These are phyloP conservation scores for Candida pseudoglaebosa DNA, from an alignment of 805 yeast genomes.

Conservation along the genomic window DNA sequence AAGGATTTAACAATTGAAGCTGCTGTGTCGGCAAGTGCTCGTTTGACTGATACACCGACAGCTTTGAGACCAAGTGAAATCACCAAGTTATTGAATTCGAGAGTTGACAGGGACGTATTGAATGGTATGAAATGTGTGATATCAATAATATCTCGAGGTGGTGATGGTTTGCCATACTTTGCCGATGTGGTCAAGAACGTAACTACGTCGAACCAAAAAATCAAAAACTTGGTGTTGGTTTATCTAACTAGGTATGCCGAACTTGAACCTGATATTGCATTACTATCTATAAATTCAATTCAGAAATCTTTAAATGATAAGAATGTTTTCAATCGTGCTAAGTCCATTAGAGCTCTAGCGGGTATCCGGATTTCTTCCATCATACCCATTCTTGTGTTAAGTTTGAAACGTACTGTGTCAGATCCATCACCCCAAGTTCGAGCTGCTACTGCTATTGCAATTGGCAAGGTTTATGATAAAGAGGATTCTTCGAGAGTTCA, in stretches of 20 bases:
- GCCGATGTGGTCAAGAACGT: constrained; percentile 89
- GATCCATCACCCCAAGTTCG: constrained; percentile 81
- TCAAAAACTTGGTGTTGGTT: constrained; percentile 71
- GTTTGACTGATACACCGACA: constrained; percentile 59
- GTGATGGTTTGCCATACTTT: constrained; percentile 46
- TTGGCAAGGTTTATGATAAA: constrained; percentile 50
- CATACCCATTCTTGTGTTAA: constrained; percentile 70
- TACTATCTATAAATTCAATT: constrained; percentile 84
- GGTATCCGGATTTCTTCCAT: constrained; percentile 82
- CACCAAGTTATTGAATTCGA: constrained; percentile 59
- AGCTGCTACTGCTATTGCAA: constrained; percentile 71
- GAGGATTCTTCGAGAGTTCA: constrained; percentile 45
- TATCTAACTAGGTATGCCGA: constrained; percentile 77
- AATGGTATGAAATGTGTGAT: constrained; percentile 41
- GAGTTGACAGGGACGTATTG: constrained; percentile 51
- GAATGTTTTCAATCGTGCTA: constrained; percentile 61
- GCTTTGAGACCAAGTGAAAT: constrained; percentile 65
- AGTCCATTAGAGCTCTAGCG: constrained; percentile 74
- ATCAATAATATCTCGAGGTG: constrained; percentile 37
- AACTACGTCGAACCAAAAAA: constrained; percentile 57
- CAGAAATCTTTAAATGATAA: constrained; percentile 77
- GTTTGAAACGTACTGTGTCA: constrained; percentile 60
- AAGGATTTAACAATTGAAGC: constrained; percentile 77
- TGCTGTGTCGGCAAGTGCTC: constrained; percentile 71
- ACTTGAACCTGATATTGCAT: constrained; percentile 81